Evolutionary conservation across 495 filamentous ascomycete genomes (phyloP), one percentile per base, ranked within the genome.

Genomic region (Talaromyces adpressus): DNA sequence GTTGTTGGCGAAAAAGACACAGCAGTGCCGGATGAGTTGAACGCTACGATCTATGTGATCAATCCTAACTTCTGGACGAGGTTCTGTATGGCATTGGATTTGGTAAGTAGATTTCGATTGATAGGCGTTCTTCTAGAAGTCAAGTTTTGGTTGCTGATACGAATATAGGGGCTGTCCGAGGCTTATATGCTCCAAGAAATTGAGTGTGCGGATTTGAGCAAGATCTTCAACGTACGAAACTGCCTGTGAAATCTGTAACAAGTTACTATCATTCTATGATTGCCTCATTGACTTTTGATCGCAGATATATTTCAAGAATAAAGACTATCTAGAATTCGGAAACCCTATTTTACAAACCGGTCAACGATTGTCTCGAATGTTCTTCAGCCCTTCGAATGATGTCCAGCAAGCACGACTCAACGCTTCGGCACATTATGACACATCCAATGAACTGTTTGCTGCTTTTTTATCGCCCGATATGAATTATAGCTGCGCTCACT

Each of bases 401-500:
- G 71, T 89, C 23, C 77, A 80, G 6, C 88, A 88, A 61, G 79
- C 89, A 2, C 82, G 84, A 14, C 71, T 88, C 58, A 89, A 91
- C 65, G 81, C 87, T 53, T 77, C 79, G 2, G 84, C 85, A n/a
- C 89, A 91, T 63, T 91, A 91, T 66, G 88, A 91, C 70, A 88
- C 90, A 62, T 85, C 84, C 66, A 91, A 91, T 70, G 81, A 83
- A 25, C 86, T 91, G 79, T 91, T 91, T 65, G 80, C 85, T 7
- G 84, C 87, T 2, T 91, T 91, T 61, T 77, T 91, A 25, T 90
- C 87, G 1, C 72, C 79, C 4, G 89, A 91, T 64, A 89, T 91
- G 86, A 91, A 88, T 11, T 91, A 91, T 67, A 89, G 86, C 2
- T 90, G 88, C 65, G 85, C 87, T 0, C 87, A 90, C 57, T 90